Conservation (phyloP, 1,284 basidiomycete species). For the Meripilus lineatus region DNA sequence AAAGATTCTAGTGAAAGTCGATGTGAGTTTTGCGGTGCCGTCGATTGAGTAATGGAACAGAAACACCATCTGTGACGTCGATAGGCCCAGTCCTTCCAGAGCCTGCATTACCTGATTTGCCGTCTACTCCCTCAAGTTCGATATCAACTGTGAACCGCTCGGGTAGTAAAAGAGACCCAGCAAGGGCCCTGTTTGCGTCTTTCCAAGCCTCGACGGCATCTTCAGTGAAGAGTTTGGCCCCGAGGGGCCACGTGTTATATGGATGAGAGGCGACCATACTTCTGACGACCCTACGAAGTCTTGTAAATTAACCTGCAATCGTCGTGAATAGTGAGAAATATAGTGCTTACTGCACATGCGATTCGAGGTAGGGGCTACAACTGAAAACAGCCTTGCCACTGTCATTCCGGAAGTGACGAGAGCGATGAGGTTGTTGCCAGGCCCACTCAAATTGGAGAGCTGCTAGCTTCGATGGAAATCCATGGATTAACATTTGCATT, state of each 20-base stretch:
- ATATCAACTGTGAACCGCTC: conserved; percentile 43
- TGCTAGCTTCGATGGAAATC: conserved; percentile 82
- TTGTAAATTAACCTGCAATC: too few species aligned
- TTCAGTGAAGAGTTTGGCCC: conserved; percentile 64
- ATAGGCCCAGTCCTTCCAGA: conserved; percentile 54
- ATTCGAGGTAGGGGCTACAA: conserved; percentile 32
- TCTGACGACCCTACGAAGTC: conserved; percentile 35
- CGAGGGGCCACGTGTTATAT: conserved; percentile 60
- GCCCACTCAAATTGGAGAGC: conserved; percentile 92
- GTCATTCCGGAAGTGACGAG: conserved; percentile 49
- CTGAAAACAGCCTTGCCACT: conserved; percentile 36
- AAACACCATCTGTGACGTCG: conserved; percentile 63
- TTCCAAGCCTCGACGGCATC: conserved; percentile 53
- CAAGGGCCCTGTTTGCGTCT: conserved; percentile 24
- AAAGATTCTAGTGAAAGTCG: conserved; percentile 45
- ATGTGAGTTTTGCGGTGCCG: too few species aligned
- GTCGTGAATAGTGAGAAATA: too few species aligned
- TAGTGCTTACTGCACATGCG: conserved; percentile 46
- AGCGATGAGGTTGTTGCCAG: conserved; percentile 74
- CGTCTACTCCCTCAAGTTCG: conserved; percentile 74
- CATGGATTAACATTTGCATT: conserved; percentile 87
- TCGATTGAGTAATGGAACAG: too few species aligned
- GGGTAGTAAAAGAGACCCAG: conserved; percentile 35
- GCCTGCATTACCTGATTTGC: conserved; percentile 45
- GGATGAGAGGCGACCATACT: conserved; percentile 55